phyloP scores from a whole-genome alignment of 345 rosid species.

The Rhizophora apiculata region DNA sequence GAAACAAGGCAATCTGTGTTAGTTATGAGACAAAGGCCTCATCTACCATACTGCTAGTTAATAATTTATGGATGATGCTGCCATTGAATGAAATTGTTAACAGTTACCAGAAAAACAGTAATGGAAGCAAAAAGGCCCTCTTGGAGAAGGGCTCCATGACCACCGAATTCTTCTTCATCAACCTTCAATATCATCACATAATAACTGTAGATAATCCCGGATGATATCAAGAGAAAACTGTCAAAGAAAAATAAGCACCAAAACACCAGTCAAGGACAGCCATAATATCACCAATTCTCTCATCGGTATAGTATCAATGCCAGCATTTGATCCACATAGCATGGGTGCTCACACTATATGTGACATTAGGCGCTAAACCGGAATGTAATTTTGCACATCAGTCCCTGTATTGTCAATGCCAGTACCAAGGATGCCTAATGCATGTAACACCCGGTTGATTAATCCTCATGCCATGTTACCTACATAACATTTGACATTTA shows the following conservation, averaged over 20 bases:
- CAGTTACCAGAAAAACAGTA: slow-evolving; percentile 79
- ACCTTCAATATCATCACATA: slow-evolving; percentile 78
- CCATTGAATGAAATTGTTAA: not conserved
- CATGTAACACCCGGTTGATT: too few species aligned
- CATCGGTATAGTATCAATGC: too few species aligned
- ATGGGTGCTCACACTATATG: too few species aligned
- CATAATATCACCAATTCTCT: not conserved
- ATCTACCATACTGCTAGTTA: not conserved
- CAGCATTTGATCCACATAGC: too few species aligned
- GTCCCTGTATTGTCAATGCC: too few species aligned
- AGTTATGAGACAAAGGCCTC: slow-evolving; percentile 8
- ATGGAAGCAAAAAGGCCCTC: slow-evolving; percentile 89
- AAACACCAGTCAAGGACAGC: not conserved
- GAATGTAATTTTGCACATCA: too few species aligned
- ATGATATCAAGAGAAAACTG: slow-evolving; percentile 71
- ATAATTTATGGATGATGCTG: not conserved
- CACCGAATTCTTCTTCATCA: slow-evolving; percentile 93
- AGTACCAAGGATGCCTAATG: too few species aligned
- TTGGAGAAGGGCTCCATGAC: slow-evolving; percentile 90
- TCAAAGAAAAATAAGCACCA: slow-evolving; percentile 21
- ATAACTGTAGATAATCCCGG: slow-evolving; percentile 76
- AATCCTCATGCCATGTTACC: too few species aligned
- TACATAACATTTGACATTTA: too few species aligned
- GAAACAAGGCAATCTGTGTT: slow-evolving; percentile 12
- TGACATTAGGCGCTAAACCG: too few species aligned